Evolutionary conservation across 2,329 filamentous ascomycete species (phyloP), one percentile per base, ranked within the genome.

Genomic region (Cercospora nicotianae): DNA sequence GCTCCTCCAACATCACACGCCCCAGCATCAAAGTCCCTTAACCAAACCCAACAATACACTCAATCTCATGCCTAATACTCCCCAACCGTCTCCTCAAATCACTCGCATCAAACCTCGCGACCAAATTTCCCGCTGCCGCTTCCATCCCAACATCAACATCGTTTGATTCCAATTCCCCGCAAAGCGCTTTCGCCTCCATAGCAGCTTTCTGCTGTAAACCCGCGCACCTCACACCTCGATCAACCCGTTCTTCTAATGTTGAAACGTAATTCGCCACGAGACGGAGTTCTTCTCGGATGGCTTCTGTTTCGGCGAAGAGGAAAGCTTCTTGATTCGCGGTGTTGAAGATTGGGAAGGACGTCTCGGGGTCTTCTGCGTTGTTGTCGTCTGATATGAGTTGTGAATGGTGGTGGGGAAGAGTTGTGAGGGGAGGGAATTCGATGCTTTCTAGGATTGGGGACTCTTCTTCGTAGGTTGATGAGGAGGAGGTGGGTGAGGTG

Each of bases 241-340:
- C 42, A 18, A 68, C 64, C 5, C 66, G 33, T 20, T 68, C 66
- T 42, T 68, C 66, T 28, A 68, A 45, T 1, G 66, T 68, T 16
- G 57, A 48, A 23, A 68, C 64, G 23, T 62, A 68, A 30, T 68
- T 68, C 7, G 63, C 66, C 0, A 64, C 63, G 58, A 68, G 63
- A 45, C 60, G 60, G 33, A 68, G 63, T 23, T 68, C 66, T 60
- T 68, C 66, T 28, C 64, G 59, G 23, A 68, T 65, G 2, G 66
- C 63, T 65, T 68, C 66, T 2, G 66, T 65, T 39, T 65, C 59
- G n/a, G 64, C 60, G 33, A 65, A 68, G 36, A 65, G 66, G 60
- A 62, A 63, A n/a, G 33, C 20, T 30, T 68, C 63, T 45, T 63
- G 65, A 18, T 57, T 16, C 4, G 28, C 3, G 36, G 65, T 18